Percentiles rank a stretch among this genome's conserved stretches.
Conservation (phyloP, 2,329 filamentous ascomycete genomes). For the Paraphaeosphaeria sporulosa region DNA sequence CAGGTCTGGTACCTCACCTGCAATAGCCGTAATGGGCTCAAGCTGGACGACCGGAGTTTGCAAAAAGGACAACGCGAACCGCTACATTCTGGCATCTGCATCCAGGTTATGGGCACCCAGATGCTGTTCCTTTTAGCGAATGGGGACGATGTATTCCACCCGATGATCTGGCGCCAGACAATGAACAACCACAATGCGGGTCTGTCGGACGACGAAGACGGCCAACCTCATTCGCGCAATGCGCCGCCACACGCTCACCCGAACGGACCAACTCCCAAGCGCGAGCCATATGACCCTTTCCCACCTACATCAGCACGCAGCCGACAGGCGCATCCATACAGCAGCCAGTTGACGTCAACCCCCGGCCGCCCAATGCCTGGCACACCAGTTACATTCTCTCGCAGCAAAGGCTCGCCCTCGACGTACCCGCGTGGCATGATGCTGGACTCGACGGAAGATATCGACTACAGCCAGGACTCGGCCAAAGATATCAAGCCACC, state of each 20-base stretch:
- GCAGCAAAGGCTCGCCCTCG: conserved; percentile 56
- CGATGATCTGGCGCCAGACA: conserved; percentile 70
- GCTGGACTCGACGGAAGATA: conserved; percentile 62
- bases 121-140: conserved; percentile 98
- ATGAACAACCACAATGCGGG: conserved; percentile 46
- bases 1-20: conserved; percentile 82
- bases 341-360: conserved; percentile 46
- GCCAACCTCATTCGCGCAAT: conserved; percentile 40
- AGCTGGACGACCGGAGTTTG: conserved; percentile 76
- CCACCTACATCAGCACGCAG: conserved; percentile 45
- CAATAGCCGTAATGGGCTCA: conserved; percentile 90
- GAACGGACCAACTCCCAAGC: conserved; percentile 45
- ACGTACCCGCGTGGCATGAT: conserved; percentile 59
- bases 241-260: conserved; percentile 41
- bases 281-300: conserved; percentile 48
- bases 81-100: conserved; percentile 85
- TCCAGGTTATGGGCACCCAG: conserved; percentile 90
- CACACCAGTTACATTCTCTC: conserved; percentile 46
- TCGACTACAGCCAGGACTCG: conserved; percentile 82
- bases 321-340: conserved; percentile 41
- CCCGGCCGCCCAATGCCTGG: conserved; percentile 42
- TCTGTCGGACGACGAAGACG: conserved; percentile 41
- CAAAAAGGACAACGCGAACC: conserved; percentile 71
- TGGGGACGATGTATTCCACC: conserved; percentile 73
- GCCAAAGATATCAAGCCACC: conserved; percentile 93